A percentile compares a stretch with the other conserved stretches of the same genome.
Evolutionary conservation across 1,284 basidiomycete species (phyloP).

Genomic region (Microstroma glucosiphilum): DNA sequence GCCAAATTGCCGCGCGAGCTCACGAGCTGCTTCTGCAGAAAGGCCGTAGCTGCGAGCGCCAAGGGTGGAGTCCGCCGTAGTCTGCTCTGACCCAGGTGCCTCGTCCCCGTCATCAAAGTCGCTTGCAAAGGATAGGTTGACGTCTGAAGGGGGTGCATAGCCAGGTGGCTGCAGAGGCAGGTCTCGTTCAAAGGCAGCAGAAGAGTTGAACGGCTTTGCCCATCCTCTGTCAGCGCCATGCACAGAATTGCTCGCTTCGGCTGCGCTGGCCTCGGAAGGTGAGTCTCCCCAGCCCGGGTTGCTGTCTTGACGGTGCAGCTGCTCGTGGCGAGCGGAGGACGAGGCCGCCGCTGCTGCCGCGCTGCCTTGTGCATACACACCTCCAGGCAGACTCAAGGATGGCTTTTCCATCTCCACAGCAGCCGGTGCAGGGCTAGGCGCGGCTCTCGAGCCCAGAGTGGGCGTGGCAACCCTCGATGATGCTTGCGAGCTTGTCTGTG

Average conservation of each 20-base stretch:
- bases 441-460: no score
- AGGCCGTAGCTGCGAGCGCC: slow-evolving; percentile 10
- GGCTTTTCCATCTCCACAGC: no score
- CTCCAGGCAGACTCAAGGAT: no score
- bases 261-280: background rate
- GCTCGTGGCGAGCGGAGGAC: background rate
- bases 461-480: no score
- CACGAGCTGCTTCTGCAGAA: slow-evolving; percentile 11
- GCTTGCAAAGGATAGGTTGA: slow-evolving; percentile 13
- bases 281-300: background rate
- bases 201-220: background rate
- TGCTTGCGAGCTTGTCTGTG: no score
- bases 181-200: background rate
- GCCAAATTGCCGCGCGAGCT: slow-evolving; percentile 12
- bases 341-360: no score
- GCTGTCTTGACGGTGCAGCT: background rate
- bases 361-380: no score
- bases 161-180: slow-evolving; percentile 2
- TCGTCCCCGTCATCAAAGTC: slow-evolving; percentile 13
- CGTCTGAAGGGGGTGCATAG: slow-evolving; percentile 10
- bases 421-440: no score
- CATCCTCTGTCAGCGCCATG: background rate
- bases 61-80: no score
- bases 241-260: background rate
- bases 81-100: background rate